Evolutionary conservation across 805 yeast genomes (phyloP), one percentile per base, ranked within the genome.

Genomic region (Yarrowia sp.): DNA sequence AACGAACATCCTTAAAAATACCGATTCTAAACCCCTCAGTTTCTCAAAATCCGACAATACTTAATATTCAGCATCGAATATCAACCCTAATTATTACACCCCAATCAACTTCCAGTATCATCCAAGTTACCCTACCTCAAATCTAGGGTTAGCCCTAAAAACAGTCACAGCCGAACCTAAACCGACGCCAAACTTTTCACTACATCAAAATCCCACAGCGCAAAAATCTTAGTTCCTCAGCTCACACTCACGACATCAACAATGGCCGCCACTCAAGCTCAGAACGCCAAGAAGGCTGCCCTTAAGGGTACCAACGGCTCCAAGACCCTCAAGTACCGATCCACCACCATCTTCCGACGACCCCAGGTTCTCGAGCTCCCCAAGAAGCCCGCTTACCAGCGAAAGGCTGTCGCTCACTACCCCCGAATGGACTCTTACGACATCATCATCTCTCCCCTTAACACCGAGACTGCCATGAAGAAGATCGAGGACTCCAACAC

Each of bases 401-500:
- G 90, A 81, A 95, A 91, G 86, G 81, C 97, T 74, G 96, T 95
- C 76, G 96, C 98, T 78, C 98, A 95, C 85, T 89, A 88, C 88
- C 86, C 88, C 83, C 95, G 98, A 87, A 81, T 90, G 78, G 99
- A 95, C 81, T 89, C 96, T 77, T 89, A 89, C 95, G 91, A 90
- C 83, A 82, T 92, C 79, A 87, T 95, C 79, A 89, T 90, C 81
- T 83, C 90, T 75, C 98, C 98, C 84, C 87, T 93, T 82, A 93
- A 93, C 80, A 86, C 96, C 75, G 99, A 95, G 86, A 90, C 97
- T 74, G 97, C 99, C 78, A 92, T 95, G 90, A 93, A 95, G 89
- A 90, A 91, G 86, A 97, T 95, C 79, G 99, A 95, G 86, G 97
- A 92, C 80, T 91, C 96, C 83, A 95, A 95, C 96, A 95, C 96